Evolutionary conservation across 192 early-diverging fungal genomes (phyloP), one percentile per base, ranked within the genome.

Genomic region (Helicostylum pulchrum): DNA sequence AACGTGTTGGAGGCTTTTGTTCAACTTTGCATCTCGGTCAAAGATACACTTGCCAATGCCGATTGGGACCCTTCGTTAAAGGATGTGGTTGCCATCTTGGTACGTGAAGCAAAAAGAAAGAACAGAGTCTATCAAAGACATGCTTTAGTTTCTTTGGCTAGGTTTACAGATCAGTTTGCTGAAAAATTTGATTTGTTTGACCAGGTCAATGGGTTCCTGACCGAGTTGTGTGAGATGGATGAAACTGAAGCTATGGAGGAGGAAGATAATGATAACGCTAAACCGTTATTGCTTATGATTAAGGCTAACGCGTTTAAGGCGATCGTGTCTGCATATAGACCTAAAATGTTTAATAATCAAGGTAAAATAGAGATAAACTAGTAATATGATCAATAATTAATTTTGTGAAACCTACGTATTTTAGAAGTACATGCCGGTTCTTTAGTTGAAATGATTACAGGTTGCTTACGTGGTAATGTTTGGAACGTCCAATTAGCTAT

Each of bases 401-500:
- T 62, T 31, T 34, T n/a, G 11, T 12, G 39, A 69, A 52, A 48
- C 21, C 15, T 5, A 9, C 17, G 36, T 23, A 80, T 75, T 7
- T 66, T 63, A 12, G 62, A 67, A 19, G 64, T 90, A 42, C 70
- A 73, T 11, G 5, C 36, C 6, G 9, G 36, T 9, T 5, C 36
- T 39, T 4, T 39, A 39, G 36, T 39, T 39, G 15, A 53, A 2
- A 62, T 78, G 7, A 65, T 93, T 36, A 73, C 79, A 0, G 68
- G 70, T 8, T 74, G 81, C 15, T 74, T 91, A 1, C 73, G 82
- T 5, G 82, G 78, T 1, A 85, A 91, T 39, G 82, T 93, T 19
- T 97, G 95, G 95, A 95, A 94, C 68, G 86, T 92, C 4, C 79
- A 87, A 6, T 67, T 90, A 2, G 84, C 86, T 8, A 80, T 91